Base-by-base conservation (phyloP, 2,329 filamentous ascomycete species). In the Aspergillus fijiensis region DNA sequence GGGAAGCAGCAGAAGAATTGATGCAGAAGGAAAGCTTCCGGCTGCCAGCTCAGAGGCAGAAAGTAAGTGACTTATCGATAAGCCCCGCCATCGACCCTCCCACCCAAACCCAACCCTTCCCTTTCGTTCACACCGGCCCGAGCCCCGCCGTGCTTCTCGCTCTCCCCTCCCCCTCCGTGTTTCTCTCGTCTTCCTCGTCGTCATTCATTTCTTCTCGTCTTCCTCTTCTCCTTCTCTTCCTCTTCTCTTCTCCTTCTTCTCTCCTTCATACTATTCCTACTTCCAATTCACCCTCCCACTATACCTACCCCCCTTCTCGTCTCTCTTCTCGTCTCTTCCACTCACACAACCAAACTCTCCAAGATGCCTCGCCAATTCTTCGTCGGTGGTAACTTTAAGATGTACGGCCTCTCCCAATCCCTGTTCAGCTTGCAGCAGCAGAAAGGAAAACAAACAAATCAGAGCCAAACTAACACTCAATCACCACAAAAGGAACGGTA, bases 331-430 rank as follows among this genome's bases (percentile, higher is more conserved):
- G 16, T 63, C 57, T 59, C 39, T 53, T 52, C 14, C 53, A 42
- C 58, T 61, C 59, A 48, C 35, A 33, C 39, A 39, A 62, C 53
- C 54, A 53, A 39, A 39, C 61, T 56, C 66, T 76, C 81, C 85
- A 91, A 75, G 74, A 96, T 96, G 92, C 85, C 89, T 86, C 92
- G 92, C 84, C 90, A 92, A 84, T 96, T 96, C 85, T 96, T 96
- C 80, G 91, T 96, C 79, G 93, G 93, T 80, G 93, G 93, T 77
- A 99, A 99, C 89, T 98, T 98, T 85, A 98, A 99, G 87, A 98
- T 98, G 93, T 96, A 82, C 76, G 85, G 78, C 42, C 50, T 60
- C 33, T 63, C 62, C 63, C 62, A 57, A 70, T 62, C 67, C 66
- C 66, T 70, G 61, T 69, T 59, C 63, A 65, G 61, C 64, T 68